Conservation (phyloP, 2,329 filamentous ascomycete genomes). For the Verticillium nonalfalfae region DNA sequence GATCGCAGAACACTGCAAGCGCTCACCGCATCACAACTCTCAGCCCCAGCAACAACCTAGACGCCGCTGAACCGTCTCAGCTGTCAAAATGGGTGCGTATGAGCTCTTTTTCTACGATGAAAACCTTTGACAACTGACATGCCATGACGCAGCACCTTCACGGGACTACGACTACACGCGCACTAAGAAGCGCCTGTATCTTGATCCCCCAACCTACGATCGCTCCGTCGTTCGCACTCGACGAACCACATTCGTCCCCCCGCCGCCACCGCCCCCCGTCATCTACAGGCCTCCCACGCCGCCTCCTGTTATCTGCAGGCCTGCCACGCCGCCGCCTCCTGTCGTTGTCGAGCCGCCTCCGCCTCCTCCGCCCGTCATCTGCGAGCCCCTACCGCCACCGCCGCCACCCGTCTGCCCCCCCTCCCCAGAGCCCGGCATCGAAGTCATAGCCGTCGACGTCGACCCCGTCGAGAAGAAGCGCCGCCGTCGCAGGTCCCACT, state of each 20-base stretch:
- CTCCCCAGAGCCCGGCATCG: constrained; percentile 14
- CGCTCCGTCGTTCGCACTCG: constrained; percentile 25
- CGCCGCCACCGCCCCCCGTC: constrained; percentile 22
- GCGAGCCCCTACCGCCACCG: constrained; percentile 14
- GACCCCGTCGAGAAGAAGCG: constrained; percentile 14
- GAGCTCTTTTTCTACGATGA: neutral
- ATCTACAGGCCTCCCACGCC: constrained; percentile 1
- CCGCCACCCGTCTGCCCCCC: constrained; percentile 11
- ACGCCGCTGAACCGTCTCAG: constrained; percentile 4
- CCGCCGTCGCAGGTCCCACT: constrained; percentile 6
- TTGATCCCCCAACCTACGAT: constrained; percentile 31
- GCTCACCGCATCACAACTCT: neutral
- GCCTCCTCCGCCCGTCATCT: constrained; percentile 16
- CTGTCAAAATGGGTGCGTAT: constrained; percentile 11
- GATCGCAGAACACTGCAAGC: neutral
- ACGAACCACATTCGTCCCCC: constrained; percentile 32
- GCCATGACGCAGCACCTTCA: constrained; percentile 9
- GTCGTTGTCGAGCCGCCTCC: constrained; percentile 11
- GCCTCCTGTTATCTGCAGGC: constrained; percentile 13
- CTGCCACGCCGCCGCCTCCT: constrained; percentile 12
- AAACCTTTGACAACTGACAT: constrained; percentile 8
- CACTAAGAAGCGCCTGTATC: constrained; percentile 35
- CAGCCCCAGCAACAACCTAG: neutral
- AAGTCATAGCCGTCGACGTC: constrained; percentile 20
- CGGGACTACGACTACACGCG: constrained; percentile 16